Evolutionary conservation across 2,329 filamentous ascomycete species (phyloP), one percentile per base, ranked within the genome.

Genomic region (Venturiaceae sp.): DNA sequence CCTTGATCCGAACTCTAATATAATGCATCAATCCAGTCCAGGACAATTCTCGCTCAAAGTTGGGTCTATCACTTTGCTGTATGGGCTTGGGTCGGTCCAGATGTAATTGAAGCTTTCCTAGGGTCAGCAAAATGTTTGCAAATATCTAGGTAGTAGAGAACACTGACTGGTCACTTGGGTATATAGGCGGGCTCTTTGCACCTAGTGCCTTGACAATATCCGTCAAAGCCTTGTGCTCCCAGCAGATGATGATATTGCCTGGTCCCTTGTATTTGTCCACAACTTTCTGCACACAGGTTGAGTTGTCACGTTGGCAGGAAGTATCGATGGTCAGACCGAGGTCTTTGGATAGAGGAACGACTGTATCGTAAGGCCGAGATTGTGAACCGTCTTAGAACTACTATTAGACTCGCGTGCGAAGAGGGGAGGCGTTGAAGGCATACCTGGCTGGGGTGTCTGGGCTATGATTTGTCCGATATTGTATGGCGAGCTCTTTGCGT

Each of bases 201-300:
- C 83, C 83, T 19, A 86, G 66, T n/a, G 71, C 69, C 62, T 79
- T 63, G 2, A 74, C 78, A 62, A 85, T 80, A 61, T 81, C 73
- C 34, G 72, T 76, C 53, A 85, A 66, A 21, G 71, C 70, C 55
- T 76, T 71, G 65, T 85, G 83, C 64, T 84, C 78, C 82, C 82
- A 85, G 71, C 81, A 83, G 60, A 85, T 80, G 46, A 86, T 67
- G 52, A 86, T 79, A 62, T 85, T 85, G 1, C 80, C 80, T 0
- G 66, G 59, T 0, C 79, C 78, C 0, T 64, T 59, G 60, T 81
- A 83, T 4, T 63, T 63, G 1, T 79, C 63, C 1, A 85, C 76
- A 0, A 72, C 72, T 5, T 81, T 68, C 21, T 72, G 72, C 19
- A 85, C 83, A 60, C 83, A 84, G 5, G 76, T 68, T 5, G 72